Evolutionary conservation across 148 eudicot species (phyloP).

Genomic region (Chenopodium berlandieri): DNA sequence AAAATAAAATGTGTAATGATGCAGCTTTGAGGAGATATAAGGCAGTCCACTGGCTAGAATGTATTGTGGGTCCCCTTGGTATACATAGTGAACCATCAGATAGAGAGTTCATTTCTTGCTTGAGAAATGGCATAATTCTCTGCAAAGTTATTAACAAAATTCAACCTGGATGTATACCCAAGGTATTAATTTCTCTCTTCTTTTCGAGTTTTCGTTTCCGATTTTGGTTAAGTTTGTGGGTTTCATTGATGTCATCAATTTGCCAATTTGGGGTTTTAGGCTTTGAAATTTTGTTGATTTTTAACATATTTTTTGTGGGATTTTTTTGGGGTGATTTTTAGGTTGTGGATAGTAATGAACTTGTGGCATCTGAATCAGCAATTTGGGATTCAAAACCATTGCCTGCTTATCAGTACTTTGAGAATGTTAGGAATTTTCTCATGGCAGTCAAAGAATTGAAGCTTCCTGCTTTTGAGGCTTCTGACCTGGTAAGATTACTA

Average conservation of each 20-base stretch:
- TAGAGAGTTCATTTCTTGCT: conserved; percentile 80
- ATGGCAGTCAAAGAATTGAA: conserved; percentile 62
- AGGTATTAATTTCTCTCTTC: conserved; percentile 43
- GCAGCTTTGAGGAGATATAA: conserved; percentile 69
- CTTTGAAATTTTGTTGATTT: neutral
- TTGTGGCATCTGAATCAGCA: conserved; percentile 37
- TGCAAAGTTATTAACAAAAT: conserved; percentile 83
- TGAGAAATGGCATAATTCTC: conserved; percentile 87
- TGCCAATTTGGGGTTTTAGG: neutral
- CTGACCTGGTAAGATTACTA: conserved; percentile 74
- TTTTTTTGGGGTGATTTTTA: conserved; percentile 16
- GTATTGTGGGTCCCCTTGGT: conserved; percentile 66
- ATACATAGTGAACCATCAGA: conserved; percentile 63
- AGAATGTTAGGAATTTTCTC: conserved; percentile 83
- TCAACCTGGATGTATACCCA: conserved; percentile 75
- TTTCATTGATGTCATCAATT: neutral
- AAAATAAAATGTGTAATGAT: conserved; percentile 19
- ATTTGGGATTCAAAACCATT: conserved; percentile 83
- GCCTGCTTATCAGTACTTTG: conserved; percentile 97
- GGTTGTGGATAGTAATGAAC: conserved; percentile 63
- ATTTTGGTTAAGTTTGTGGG: neutral
- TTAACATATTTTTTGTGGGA: neutral
- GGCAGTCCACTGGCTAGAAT: conserved; percentile 78
- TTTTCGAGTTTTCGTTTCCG: neutral
- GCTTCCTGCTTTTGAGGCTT: conserved; percentile 84